These are phyloP conservation scores for Vanrija humicola DNA, from an alignment of 1,284 basidiomycete genomes.

Conservation along the genomic window DNA sequence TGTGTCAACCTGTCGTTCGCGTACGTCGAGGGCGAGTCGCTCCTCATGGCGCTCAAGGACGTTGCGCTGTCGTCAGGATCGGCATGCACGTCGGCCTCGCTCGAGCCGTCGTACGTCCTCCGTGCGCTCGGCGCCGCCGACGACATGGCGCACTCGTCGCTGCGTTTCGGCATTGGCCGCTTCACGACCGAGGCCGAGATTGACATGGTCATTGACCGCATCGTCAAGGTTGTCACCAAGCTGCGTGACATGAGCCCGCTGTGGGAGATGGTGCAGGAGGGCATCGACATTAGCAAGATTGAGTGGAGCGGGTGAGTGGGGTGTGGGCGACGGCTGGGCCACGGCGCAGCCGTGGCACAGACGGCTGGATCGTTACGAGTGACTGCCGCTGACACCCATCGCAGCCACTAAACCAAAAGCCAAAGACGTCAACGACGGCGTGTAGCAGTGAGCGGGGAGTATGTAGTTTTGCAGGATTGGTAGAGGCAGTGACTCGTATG, in stretches of 20 bases:
- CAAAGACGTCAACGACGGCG: too few species aligned
- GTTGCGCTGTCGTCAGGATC: constrained; percentile 96
- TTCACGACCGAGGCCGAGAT: constrained; percentile 98
- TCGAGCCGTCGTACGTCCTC: constrained; percentile 97
- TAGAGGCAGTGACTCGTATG: too few species aligned
- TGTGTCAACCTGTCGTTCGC: constrained; percentile 95
- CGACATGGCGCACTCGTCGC: constrained; percentile 97
- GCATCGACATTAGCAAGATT: constrained; percentile 88
- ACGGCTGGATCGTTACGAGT: too few species aligned
- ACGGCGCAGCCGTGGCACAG: too few species aligned
- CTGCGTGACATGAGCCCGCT: constrained; percentile 79
- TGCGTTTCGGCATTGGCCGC: constrained; percentile 95
- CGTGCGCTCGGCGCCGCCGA: constrained; percentile 94
- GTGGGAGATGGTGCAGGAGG: constrained; percentile 61
- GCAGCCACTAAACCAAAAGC: too few species aligned
- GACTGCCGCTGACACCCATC: too few species aligned
- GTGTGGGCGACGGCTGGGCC: too few species aligned
- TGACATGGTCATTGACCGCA: constrained; percentile 88
- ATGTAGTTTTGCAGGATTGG: too few species aligned
- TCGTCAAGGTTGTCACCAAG: constrained; percentile 74
- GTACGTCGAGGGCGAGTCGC: constrained; percentile 95
- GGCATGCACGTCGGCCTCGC: constrained; percentile 95
- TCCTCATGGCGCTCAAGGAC: constrained; percentile 98
- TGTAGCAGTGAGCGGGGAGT: too few species aligned
- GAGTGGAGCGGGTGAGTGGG: constrained; percentile 66